Evolutionary conservation across 1,284 basidiomycete genomes (phyloP), one percentile per base, ranked within the genome.

Genomic region (Trichosporon sp.): DNA sequence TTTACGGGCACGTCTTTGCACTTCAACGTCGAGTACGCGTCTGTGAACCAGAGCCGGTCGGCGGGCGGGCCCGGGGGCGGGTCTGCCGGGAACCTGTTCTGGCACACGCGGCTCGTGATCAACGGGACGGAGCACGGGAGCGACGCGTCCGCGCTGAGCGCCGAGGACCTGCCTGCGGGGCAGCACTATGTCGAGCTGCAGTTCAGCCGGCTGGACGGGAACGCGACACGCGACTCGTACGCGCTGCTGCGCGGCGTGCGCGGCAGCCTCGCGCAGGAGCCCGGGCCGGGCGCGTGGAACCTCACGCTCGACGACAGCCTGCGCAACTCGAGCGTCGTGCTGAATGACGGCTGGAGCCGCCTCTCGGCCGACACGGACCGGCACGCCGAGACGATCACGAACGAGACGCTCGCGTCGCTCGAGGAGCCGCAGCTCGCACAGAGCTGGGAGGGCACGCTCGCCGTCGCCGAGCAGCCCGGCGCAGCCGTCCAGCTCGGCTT

Each of bases 341-440:
- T 80, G 11, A 76, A 70, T 12, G 70, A 72, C 0, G 78, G 73
- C 5, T 81, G 80, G 80, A 80, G 78, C 67, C 80, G 80, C 77
- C 47, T 81, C 29, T 78, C 79, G 67, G 18, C 67, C n/a, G 69
- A 51, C 25, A 21, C 67, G 18, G 70, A 51, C 25, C 34, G 35
- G 32, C 75, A 73, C 29, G 15, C 27, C 7, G 29, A 21, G 56
- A 29, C 18, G 62, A 75, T 13, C 65, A 34, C 13, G 75, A 78
- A 72, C 58, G 65, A 11, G 23, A 56, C 3, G 73, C 70, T 60
- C 15, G 56, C 56, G 15, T 29, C 29, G 13, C 15, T 13, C 18
- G 56, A 60, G 56, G 27, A 60, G 27, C 56, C 27, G 15, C 29
- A 31, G 2, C 47, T 70, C 0, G 60, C 29, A 0, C 63, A 70